Evolutionary conservation across 2,329 filamentous ascomycete genomes (phyloP), one percentile per base, ranked within the genome.

Genomic region (Alternaria triticina): DNA sequence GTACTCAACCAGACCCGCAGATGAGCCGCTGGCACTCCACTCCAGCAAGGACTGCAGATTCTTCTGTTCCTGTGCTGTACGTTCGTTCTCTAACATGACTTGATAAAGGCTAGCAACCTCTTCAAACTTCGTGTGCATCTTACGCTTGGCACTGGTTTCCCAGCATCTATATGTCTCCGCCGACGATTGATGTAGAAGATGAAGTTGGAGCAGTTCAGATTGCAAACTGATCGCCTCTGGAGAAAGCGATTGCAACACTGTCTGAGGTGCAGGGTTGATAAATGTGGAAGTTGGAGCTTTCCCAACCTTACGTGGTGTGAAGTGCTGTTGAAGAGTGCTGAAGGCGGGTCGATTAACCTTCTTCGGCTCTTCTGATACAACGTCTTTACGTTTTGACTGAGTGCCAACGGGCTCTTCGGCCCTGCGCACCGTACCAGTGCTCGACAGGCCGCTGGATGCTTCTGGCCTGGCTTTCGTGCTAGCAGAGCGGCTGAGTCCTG

Each of bases 271-370:
- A n/a, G 79, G 74, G 51, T 79, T 72, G 20, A 80, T 65, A 33
- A 80, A 80, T 2, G 73, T 71, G 10, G 77, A 73, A 2, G 76
- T 79, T 17, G 77, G 73, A 51, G 77, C 76, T 69, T 80, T 79
- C 23, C 67, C 66, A 13, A 67, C 59, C 54, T 81, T 81, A 17
- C 74, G 76, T 33, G 79, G 79, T 5, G 79, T 80, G 45, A 79
- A 81, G 64, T 80, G 79, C 59, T 81, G 79, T 61, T 81, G 79
- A 28, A 80, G 59, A 1, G 78, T 81, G 15, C 72, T 75, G 55
- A 81, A 81, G 2, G 76, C 76, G 36, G 79, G 79, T 22, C 75
- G 71, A 36, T 56, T 61, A 30, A 56, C 62, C 50, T 71, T 75
- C 52, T 69, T 73, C 2, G 65, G 33, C 22, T 74, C 77, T 45